phyloP scores from a whole-genome alignment of 2,329 filamentous ascomycete species.

The Pseudopithomyces chartarum region DNA sequence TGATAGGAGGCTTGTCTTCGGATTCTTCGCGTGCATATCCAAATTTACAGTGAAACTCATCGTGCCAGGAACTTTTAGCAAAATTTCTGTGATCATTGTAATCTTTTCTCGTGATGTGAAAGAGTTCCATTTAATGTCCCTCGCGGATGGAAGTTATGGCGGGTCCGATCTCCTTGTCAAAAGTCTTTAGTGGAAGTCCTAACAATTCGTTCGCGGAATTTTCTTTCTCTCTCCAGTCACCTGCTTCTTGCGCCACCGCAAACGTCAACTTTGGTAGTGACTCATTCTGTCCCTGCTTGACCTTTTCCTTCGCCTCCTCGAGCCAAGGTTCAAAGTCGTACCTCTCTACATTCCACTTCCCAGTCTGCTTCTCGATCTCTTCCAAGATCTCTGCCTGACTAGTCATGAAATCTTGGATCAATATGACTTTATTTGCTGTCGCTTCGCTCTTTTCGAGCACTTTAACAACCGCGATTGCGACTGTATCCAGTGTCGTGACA shows the following conservation, averaged over 20 bases:
- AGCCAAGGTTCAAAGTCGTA: neutral
- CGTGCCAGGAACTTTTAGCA: too few species aligned
- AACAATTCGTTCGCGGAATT: neutral
- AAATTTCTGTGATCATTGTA: too few species aligned
- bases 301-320: neutral
- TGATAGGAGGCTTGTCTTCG: too few species aligned
- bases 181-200: neutral
- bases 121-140: too few species aligned
- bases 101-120: too few species aligned
- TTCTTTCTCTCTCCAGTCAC: neutral
- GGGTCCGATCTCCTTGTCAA: neutral
- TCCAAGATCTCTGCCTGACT: neutral
- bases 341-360: neutral
- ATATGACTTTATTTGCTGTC: neutral
- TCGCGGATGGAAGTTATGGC: too few species aligned
- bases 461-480: neutral
- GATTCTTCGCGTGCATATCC: too few species aligned
- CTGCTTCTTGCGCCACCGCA: neutral
- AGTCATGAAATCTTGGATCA: neutral
- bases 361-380: neutral
- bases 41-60: too few species aligned
- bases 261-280: neutral
- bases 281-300: neutral
- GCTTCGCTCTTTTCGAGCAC: neutral
- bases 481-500: neutral